phyloP scores from a whole-genome alignment of 1,139 yeast genomes.

The Magnusiomyces fungicola region DNA sequence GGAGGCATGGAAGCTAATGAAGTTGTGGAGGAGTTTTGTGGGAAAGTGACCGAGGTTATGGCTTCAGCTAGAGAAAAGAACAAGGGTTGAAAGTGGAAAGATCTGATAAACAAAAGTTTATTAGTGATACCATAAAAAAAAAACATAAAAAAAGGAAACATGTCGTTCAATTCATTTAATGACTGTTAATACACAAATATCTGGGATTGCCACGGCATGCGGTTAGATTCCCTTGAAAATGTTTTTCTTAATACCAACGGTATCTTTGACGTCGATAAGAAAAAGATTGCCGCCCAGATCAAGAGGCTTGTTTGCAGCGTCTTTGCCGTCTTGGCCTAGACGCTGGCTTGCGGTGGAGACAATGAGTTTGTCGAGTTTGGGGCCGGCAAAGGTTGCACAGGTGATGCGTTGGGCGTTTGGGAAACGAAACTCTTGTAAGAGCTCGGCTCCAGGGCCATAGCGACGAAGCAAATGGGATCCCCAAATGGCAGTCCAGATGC shows the following conservation, averaged over 20 bases:
- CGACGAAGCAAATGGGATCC: constrained; percentile 50
- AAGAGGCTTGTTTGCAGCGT: neutral
- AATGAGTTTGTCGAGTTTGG: constrained; percentile 47
- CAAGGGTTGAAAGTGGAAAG: constrained; percentile 4
- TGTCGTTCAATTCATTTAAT: too few relatives aligned
- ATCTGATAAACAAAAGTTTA: neutral
- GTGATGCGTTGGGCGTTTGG: constrained; percentile 56
- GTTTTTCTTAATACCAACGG: constrained; percentile 11
- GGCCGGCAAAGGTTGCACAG: constrained; percentile 70
- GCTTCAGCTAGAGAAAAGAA: too few relatives aligned
- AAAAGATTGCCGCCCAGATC: constrained; percentile 56
- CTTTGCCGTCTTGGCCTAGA: constrained; percentile 30
- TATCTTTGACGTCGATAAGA: constrained; percentile 30
- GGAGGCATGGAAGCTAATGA: constrained; percentile 62
- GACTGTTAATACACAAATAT: too few relatives aligned
- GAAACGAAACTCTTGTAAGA: constrained; percentile 45
- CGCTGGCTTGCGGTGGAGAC: constrained; percentile 55
- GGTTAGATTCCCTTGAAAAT: constrained; percentile 4
- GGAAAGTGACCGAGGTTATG: constrained; percentile 21
- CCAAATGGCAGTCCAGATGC: constrained; percentile 65
- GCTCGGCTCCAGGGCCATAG: constrained; percentile 40
- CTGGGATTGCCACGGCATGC: too few relatives aligned
- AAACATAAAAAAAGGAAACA: too few relatives aligned
- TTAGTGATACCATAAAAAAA: neutral
- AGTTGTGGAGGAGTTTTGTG: constrained; percentile 54